Evolutionary conservation across 441 rosid species (phyloP), one percentile per base, ranked within the genome.

Genomic region (Bocquillonia castaneifolia): DNA sequence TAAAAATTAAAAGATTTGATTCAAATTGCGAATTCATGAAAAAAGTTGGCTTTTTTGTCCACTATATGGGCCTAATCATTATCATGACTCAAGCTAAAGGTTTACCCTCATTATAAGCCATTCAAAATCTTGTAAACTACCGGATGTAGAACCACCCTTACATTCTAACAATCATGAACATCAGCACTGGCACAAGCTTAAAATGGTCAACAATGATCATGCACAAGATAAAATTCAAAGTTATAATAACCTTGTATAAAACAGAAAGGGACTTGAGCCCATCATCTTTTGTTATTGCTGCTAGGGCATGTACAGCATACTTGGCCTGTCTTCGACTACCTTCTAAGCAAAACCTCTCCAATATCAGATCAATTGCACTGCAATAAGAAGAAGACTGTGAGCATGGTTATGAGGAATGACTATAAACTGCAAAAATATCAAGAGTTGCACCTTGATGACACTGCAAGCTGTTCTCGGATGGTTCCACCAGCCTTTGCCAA

Each of bases 401-500:
- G 69, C 71, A 78, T 52, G 74, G 18, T 23, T 23, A 66, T 52
- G 69, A 73, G 64, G 17, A 23, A 42, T 34, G 56, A 3, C 39
- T 4, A 56, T 22, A 57, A 32, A 47, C 6, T 47, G 47, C 31
- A 39, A 57, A 59, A 59, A n/a, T 42, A 51, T 63, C 48, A 58
- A 67, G 70, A 70, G 68, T 71, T 55, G 71, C 79, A 91, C 99
- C 99, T 93, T n/a, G 97, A 80, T 70, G 90, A 78, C 74, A 73
- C 84, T 7, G 92, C 84, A 69, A 96, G 90, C 78, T 93, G 95
- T 77, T 96, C 99, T 68, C 97, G 86, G 60, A 96, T 85, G 36
- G 92, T 89, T 67, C 96, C 97, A 72, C 99, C 99, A 73, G 97
- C 97, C 81, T 84, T 96, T 5, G 99, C 97, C 81, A 96, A 85